A percentile compares a stretch with the other conserved stretches of the same genome.
Conservation (phyloP, 1,139 yeast genomes). For the Hyphopichia khmerensis region DNA sequence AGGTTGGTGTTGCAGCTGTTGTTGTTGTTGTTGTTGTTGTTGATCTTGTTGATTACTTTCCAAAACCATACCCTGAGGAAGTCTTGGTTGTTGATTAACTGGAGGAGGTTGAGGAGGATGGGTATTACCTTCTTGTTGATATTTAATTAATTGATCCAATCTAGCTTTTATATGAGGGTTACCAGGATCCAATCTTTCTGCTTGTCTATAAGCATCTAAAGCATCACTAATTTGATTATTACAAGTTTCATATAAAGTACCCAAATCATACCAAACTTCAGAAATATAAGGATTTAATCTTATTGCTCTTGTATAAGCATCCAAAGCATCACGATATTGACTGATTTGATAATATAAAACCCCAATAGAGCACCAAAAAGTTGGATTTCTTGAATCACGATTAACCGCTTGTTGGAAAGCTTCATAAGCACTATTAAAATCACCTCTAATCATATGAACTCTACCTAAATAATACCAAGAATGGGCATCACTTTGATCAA, state of each 20-base stretch:
- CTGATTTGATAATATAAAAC: conserved; percentile 93
- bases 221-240: conserved; percentile 95
- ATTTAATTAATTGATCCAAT: conserved; percentile 76
- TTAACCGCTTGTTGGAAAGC: conserved; percentile 99
- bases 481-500: conserved; percentile 89
- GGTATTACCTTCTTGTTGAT: conserved; percentile 72
- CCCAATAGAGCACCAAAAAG: conserved; percentile 99
- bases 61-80: conserved; percentile 61
- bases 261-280: conserved; percentile 98
- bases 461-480: conserved; percentile 97
- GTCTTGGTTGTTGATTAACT: conserved; percentile 56
- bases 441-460: conserved; percentile 94
- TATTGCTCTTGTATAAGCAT: conserved; percentile 95
- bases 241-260: conserved; percentile 94
- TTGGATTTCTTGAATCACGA: conserved; percentile 93
- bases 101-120: conserved; percentile 70
- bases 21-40: conserved; percentile 3
- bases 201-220: conserved; percentile 93
- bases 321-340: conserved; percentile 94
- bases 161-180: conserved; percentile 94
- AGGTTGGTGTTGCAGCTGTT: not conserved
- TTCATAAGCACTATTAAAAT: conserved; percentile 94
- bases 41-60: conserved; percentile 41
- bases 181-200: conserved; percentile 91
- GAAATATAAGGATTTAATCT: conserved; percentile 92